Evolutionary conservation across 805 yeast species (phyloP), one percentile per base, ranked within the genome.

Genomic region (Cyberlindnera veronae): DNA sequence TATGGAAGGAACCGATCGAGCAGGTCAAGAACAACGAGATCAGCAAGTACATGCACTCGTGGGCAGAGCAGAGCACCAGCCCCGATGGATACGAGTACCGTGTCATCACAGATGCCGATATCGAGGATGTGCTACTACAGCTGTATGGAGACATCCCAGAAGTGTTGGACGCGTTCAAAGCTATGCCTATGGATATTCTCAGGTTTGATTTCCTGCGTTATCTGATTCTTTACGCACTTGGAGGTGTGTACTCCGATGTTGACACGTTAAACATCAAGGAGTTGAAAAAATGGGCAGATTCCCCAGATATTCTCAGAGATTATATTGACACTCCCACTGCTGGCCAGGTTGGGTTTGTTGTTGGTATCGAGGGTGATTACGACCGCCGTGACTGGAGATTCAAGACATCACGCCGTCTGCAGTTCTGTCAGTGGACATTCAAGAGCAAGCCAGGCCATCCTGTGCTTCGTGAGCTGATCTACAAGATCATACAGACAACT

Each of bases 361-460:
- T 77, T 29, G 71, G 76, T 7, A 64, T 79, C 29, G 84, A 78
- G 48, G 69, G 71, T 34, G 84, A 78, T 52, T 61, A 72, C 36
- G 72, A 68, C 41, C 66, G 66, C 24, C 68, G 71, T 29, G 68
- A 76, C 51, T 79, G 84, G 84, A 68, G 69, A 48, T 64, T 66
- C 44, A 71, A 73, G 49, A 63, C 68, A 50, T 67, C 70, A 18
- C 64, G 83, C 55, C 65, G 84, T 51, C 58, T 79, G 32, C 83
- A 79, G 53, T 75, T 78, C 51, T 78, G 80, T 36, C 83, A 79
- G 53, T 79, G 81, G 70, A 70, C 80, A 10, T 64, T 79, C 38
- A 79, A 76, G 56, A 67, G 79, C 24, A 78, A 76, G 51, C 75
- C 77, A 4, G 79, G 81, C n/a, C 84, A 79, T 54, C 84, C 84